These are phyloP conservation scores for Trebouxia sp. DNA, from an alignment of 139 green algal genomes.

Conservation along the genomic window DNA sequence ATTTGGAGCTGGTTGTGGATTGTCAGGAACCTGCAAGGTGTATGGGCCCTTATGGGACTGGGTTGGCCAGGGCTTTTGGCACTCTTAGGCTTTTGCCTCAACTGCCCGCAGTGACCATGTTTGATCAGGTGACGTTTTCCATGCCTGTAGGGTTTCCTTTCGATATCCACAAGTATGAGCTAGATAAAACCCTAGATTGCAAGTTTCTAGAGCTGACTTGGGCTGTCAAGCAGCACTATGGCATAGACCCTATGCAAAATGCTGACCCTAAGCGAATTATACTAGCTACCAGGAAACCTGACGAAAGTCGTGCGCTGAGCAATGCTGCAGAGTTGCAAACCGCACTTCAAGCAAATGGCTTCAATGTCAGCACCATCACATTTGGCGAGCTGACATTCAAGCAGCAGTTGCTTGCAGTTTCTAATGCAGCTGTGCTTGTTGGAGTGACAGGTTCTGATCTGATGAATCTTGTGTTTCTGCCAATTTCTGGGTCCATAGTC, in stretches of 20 bases:
- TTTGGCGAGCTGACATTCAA: conserved; percentile 21
- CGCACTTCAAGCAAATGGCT: background rate
- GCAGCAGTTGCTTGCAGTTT: conserved; percentile 11
- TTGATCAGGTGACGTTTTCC: background rate
- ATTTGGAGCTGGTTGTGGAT: background rate
- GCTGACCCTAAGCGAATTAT: background rate
- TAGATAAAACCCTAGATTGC: conserved; percentile 4
- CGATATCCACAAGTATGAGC: conserved; percentile 8
- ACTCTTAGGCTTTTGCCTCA: background rate
- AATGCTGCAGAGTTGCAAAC: background rate
- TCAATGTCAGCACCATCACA: background rate
- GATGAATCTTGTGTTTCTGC: conserved; percentile 3
- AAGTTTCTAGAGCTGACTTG: background rate
- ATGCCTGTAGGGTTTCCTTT: conserved; percentile 8
- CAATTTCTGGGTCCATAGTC: background rate
- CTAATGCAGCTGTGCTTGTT: conserved; percentile 5
- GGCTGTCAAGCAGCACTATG: conserved; percentile 15
- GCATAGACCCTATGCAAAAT: background rate
- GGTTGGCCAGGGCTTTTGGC: conserved; percentile 17
- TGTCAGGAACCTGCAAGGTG: background rate
- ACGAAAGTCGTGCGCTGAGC: background rate
- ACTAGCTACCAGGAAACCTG: background rate
- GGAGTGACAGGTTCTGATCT: conserved; percentile 11
- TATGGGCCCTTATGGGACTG: background rate
- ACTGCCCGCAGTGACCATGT: background rate